phyloP scores from a whole-genome alignment of 2,329 filamentous ascomycete genomes.

The Aureobasidium sp. region DNA sequence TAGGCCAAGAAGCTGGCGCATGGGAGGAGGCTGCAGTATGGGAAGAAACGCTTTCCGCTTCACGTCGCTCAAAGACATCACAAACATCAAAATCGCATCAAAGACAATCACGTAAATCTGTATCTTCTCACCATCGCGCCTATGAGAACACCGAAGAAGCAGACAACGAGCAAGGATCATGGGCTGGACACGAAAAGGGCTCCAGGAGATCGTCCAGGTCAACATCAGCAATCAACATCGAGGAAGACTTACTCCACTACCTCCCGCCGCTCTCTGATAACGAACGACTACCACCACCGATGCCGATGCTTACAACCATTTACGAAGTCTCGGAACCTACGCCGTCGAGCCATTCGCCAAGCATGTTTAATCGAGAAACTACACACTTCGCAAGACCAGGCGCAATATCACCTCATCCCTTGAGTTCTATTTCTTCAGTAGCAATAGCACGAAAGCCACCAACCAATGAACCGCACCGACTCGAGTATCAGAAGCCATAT shows the following conservation, averaged over 20 bases:
- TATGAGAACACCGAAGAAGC: neutral
- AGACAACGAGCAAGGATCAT: neutral
- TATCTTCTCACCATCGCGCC: neutral
- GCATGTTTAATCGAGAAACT: neutral
- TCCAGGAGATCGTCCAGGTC: neutral
- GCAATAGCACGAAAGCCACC: neutral
- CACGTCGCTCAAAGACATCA: neutral
- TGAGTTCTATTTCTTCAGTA: constrained; percentile 1
- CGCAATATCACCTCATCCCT: constrained; percentile 4
- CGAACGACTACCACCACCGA: neutral
- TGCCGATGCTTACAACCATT: neutral
- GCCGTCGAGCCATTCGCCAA: neutral
- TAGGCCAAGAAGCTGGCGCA: neutral
- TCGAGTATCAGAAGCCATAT: neutral
- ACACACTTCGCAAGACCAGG: constrained; percentile 8
- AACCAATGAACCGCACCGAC: neutral
- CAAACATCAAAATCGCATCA: neutral
- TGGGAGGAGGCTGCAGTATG: neutral
- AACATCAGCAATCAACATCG: neutral
- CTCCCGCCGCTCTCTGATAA: neutral
- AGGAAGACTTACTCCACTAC: neutral
- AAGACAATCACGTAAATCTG: neutral
- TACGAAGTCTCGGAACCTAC: neutral
- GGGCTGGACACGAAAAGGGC: too few species aligned
- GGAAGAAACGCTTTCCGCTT: neutral